phyloP scores from a whole-genome alignment of 1,284 basidiomycete genomes.

The Anthracocystis panici-leucophaei region DNA sequence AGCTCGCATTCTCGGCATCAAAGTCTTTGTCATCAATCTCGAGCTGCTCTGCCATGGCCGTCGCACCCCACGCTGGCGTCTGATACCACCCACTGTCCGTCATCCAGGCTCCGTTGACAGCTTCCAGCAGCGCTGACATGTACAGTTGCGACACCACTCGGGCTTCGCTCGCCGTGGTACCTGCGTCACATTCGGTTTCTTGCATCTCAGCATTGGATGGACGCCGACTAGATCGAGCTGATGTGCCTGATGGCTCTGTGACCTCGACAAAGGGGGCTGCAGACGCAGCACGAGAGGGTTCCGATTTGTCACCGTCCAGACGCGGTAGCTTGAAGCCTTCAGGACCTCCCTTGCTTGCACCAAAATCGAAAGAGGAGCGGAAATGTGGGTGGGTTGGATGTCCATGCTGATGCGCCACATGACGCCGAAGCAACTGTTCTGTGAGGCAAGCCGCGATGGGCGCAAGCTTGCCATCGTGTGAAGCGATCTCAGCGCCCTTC shows the following conservation, averaged over 20 bases:
- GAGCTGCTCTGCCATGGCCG: constrained; percentile 24
- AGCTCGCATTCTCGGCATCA: constrained; percentile 12
- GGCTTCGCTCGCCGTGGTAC: neutral
- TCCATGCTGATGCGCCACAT: constrained; percentile 13
- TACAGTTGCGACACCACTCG: constrained; percentile 38
- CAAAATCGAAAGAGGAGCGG: constrained; percentile 35
- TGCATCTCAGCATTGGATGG: constrained; percentile 7
- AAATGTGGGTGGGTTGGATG: constrained; percentile 12
- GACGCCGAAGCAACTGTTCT: constrained; percentile 28
- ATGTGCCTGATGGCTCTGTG: constrained; percentile 3
- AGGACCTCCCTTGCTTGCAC: neutral
- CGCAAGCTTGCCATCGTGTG: constrained; percentile 11
- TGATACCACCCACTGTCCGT: constrained; percentile 39
- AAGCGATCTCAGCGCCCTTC: constrained; percentile 19
- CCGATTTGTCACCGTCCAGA: neutral
- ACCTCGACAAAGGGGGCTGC: constrained; percentile 14
- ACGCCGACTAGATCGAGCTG: constrained; percentile 20
- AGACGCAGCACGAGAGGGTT: neutral
- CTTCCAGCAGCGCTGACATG: constrained; percentile 37
- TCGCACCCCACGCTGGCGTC: constrained; percentile 27
- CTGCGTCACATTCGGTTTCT: neutral
- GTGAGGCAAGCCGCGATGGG: constrained; percentile 32
- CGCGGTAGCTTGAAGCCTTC: constrained; percentile 2
- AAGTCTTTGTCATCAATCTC: constrained; percentile 27
- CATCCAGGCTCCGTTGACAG: constrained; percentile 46